Evolutionary conservation across 345 rosid species (phyloP).

Genomic region (Triadica sebifera): DNA sequence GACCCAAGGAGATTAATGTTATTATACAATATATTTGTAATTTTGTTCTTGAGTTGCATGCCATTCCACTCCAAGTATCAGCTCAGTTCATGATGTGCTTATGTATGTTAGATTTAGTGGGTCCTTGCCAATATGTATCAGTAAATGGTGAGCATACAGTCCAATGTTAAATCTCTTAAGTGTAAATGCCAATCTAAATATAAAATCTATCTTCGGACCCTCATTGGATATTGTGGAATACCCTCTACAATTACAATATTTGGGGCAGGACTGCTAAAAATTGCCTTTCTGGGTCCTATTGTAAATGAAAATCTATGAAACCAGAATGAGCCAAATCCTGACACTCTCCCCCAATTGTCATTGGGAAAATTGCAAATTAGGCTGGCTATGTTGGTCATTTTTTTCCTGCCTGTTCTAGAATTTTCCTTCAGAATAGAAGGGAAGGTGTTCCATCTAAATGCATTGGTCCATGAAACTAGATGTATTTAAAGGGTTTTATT

Average conservation of each 20-base stretch:
- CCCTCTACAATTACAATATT: not conserved
- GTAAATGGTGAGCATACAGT: not conserved
- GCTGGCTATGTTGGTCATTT: not conserved
- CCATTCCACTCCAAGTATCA: not conserved
- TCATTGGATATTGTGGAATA: not conserved
- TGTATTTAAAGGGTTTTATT: not conserved
- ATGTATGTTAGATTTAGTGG: not conserved
- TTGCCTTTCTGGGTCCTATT: not conserved
- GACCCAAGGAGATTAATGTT: not conserved
- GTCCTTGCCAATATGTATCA: not conserved
- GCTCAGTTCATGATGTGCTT: not conserved
- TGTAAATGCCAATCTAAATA: not conserved
- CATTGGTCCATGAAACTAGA: conserved; percentile 7
- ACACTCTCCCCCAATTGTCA: not conserved
- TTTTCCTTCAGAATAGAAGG: not conserved
- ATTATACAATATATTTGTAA: not conserved
- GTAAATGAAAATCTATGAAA: not conserved
- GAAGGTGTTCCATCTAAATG: not conserved
- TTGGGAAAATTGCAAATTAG: not conserved
- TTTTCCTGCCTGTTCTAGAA: not conserved
- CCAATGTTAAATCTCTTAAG: not conserved
- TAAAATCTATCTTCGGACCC: not conserved
- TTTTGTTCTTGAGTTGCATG: not conserved
- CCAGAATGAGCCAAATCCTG: conserved; percentile 3
- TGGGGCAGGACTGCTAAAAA: no score